Conservation (phyloP, 352 stramenopile genomes). For the Globisporangium mamillatum region DNA sequence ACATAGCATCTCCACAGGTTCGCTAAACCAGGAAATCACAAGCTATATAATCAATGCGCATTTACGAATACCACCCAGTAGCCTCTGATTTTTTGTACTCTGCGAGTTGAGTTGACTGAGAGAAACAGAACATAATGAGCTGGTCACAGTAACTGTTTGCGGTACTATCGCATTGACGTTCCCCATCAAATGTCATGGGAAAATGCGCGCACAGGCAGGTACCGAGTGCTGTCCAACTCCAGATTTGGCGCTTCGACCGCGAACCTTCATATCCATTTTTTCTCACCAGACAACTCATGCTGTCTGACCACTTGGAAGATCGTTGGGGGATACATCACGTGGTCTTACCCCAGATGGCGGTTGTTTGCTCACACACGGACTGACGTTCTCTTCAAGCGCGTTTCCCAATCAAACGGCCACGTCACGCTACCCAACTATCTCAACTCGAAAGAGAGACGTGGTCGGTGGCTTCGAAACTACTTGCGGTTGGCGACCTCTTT, state of each 20-base stretch:
- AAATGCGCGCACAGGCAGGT: background rate
- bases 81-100: background rate
- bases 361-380: background rate
- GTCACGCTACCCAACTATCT: background rate
- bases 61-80: background rate
- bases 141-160: background rate
- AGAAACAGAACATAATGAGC: too few species aligned
- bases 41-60: background rate
- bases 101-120: background rate
- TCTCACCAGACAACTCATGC: background rate
- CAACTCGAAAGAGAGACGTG: background rate
- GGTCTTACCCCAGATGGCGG: background rate
- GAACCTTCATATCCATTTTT: background rate
- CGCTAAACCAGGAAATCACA: background rate
- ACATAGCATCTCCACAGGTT: background rate
- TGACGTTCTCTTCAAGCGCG: background rate
- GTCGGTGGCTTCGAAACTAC: background rate
- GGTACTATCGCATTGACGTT: background rate
- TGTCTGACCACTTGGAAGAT: background rate
- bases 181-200: background rate
- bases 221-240: slow-evolving; percentile 1
- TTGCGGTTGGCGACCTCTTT: background rate
- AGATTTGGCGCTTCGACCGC: background rate
- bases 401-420: background rate
- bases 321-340: background rate